Base-by-base conservation (phyloP, 1,284 basidiomycete genomes). In the Ganoderma leucocontextum region DNA sequence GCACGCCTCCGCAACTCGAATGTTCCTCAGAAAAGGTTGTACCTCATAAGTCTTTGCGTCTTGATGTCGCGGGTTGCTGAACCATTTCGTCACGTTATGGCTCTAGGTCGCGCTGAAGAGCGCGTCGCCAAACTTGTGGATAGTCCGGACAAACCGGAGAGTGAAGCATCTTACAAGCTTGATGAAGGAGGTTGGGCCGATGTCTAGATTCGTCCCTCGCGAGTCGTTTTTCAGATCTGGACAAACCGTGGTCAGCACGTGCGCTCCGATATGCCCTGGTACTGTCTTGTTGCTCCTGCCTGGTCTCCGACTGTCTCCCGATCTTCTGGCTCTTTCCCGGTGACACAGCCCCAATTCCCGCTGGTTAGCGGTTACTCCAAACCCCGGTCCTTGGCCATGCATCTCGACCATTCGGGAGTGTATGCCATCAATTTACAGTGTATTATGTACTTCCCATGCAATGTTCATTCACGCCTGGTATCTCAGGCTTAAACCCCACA, bases 111-210 rank as follows among this genome's bases (percentile, higher is more conserved):
- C 58, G 96, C 94, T 5, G 96, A 97, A 78, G 96, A 98, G 82
- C 92, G 96, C 67, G 95, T 97, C 38, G 95, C 95, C n/a, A 98
- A 97, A 78, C 86, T 98, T 3, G 93, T 96, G 52, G 96, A 98
- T 78, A 96, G 94, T 75, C 96, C 96, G 5, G 96, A 97, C 78
- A 88, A 92, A 74, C 94, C 95, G 9, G 95, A 97, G 81, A 95
- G 93, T 74, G 95, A 97, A 81, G 95, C 95, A 2, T 95, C 94
- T 1, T 97, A 96, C 80, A 95, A 94, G 78, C 85, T 97, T 36
- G 93, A 94, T 74, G 93, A 94, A 84, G 93, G 93, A 49, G 93
- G 93, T 41, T 95, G 93, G 93, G 84, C 89, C 17, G 93, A 95
- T 75, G 88, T 94, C 55, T 82, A 39, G 36, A 41, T 39, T 7